Evolutionary conservation across 495 filamentous ascomycete genomes (phyloP), one percentile per base, ranked within the genome.

Genomic region (Aspergillus diversus): DNA sequence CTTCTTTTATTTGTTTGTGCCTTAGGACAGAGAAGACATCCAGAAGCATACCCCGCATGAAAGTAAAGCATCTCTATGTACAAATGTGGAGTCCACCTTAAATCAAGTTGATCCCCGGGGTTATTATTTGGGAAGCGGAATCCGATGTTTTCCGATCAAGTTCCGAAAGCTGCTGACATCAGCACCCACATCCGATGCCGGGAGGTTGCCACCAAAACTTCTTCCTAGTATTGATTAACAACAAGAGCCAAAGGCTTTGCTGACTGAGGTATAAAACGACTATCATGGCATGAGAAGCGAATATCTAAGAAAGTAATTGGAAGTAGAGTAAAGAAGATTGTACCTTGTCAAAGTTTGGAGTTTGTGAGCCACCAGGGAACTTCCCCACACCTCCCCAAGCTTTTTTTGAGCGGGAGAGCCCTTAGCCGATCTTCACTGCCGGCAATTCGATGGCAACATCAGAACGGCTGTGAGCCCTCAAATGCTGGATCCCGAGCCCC

Each of bases 401-500:
- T 54, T 46, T 69, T 64, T 43, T 56, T 55, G 56, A 57, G 66
- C 75, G 77, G 77, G 50, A 69, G 71, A 77, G 68, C 64, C 68
- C 73, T 76, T 81, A 81, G 73, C 78, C 78, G 78, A 80, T 77
- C 73, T 71, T 63, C 70, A 68, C 49, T 78, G 75, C 75, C 74
- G 76, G 72, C 63, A 71, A 50, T 66, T 72, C 62, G 57, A 63
- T 60, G 60, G 63, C 66, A 60, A 55, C 55, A 56, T 61, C 53
- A 60, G 52, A 47, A 70, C 66, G 69, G 69, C 62, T 67, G 54
- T 73, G 43, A 66, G 42, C 55, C 59, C 13, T 69, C 46, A 51
- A 33, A 17, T 49, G 48, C 63, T 57, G 55, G 66, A 69, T 76
- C 72, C 66, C 63, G 60, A 65, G 49, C 73, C 71, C 74, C 71